Base-by-base conservation (phyloP, 768 basidiomycete species). In the Rhodotorula paludigena region DNA sequence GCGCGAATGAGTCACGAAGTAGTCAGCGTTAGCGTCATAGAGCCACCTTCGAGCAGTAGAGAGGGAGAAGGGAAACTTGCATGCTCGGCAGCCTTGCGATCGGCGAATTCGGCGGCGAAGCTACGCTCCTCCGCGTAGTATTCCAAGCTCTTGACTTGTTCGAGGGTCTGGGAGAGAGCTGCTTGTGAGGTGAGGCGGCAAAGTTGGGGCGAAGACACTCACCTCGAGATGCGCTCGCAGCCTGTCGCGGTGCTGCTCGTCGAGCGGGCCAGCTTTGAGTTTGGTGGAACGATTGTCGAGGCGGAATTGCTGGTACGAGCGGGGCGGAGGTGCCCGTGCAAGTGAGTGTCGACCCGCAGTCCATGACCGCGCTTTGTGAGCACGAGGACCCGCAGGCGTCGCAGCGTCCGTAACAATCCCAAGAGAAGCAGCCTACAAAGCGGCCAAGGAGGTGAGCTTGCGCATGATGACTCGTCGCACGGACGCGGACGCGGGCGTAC, bases 191-290 rank as follows among this genome's bases (percentile, higher is more conserved):
- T n/a, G n/a, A n/a, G n/a, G n/a, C n/a, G n/a, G 30, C 48, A 28
- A 3, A 30, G 7, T 4, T 6, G 6, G 28, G 28, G 5, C 21
- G 51, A 52, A 16, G 51, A 23, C 2, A 35, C 51, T 23, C 52
- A 36, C 52, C 52, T 53, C 52, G 52, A 53, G 21, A 23, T 53
- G 33, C 10, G 32, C 33, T 14, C 33, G 52, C 5, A 35, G 33
- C 33, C 23, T 1, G 2, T 12, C 11, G 7, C 11, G 33, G 9
- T 5, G 5, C 10, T 1, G 33, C 0, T 36, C 52, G 5, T 8
- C 33, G 32, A 53, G 9, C 21, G 52, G 52, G 3, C 33, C 23
- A 14, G 28, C 23, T 2, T 14, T 25, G 11, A 48, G 25, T 10
- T 28, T 28, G 47, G n/a, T 25, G n/a, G n/a, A 28, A 8, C 47